Base-by-base conservation (phyloP, 2,329 filamentous ascomycete genomes). In the Domatiomyces catenatus region DNA sequence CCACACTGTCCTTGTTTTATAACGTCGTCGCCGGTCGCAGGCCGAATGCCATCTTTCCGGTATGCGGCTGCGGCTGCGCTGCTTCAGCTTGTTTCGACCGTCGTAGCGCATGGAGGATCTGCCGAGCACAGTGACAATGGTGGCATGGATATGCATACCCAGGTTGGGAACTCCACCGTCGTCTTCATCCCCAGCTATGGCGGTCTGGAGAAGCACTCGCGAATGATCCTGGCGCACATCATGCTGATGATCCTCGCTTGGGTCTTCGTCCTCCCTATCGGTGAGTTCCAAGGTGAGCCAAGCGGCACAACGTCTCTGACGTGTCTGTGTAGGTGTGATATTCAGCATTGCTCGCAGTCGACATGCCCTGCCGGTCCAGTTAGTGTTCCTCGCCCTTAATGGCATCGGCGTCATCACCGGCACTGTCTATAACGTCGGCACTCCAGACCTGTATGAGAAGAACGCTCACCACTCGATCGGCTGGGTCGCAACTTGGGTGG, bases 401-500 rank as follows among this genome's bases (percentile, higher is more conserved):
- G 74, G 71, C 2, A 58, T 82, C 1, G 85, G 82, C 17, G 58
- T 89, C 20, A 61, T 86, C 12, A 63, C 84, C 22, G 80, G 77
- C 6, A 74, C 77, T 47, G 69, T 86, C 32, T 94, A 94, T 71
- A 87, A 92, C 64, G 74, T 76, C 52, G 80, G 77, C 56, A 94
- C 87, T 0, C 87, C 88, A 1, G 86, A 94, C 62, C 70, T 95
- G 19, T 95, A 94, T 64, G 80, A 81, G 28, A 82, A 84, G 63
- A 94, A 94, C 63, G 78, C 83, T n/a, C 89, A 95, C 65, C 81
- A 88, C 69, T 88, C 85, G 65, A 75, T 90, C 44, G 88, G 88
- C 50, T 96, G 90, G 90, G 73, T 86, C 43, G 75, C 83, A 26
- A 90, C 84, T 2, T 84, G 79, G 72, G 71, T 89, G 3, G 73